A percentile compares a stretch with the other conserved stretches of the same genome.
phyloP scores from a whole-genome alignment of 139 green algal species.

The Pleodorina starrii region DNA sequence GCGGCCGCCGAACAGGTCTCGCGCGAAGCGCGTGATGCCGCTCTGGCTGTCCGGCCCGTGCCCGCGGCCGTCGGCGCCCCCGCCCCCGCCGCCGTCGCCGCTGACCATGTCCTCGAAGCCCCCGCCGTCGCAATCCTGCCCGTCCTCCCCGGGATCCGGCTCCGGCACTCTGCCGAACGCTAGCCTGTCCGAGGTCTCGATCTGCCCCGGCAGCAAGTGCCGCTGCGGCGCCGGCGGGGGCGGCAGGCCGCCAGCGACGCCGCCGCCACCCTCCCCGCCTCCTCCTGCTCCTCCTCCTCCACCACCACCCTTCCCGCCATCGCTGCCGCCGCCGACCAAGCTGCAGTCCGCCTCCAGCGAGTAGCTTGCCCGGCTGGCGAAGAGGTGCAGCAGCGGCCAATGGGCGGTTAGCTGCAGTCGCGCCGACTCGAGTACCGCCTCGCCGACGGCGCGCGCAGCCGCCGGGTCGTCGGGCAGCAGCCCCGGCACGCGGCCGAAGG shows the following conservation, averaged over 20 bases:
- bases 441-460: background rate
- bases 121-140: background rate
- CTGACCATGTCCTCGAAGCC: no score
- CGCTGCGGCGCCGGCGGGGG: background rate
- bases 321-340: background rate
- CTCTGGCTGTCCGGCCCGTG: slow-evolving; percentile 8
- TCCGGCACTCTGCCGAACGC: background rate
- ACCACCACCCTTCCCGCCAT: background rate
- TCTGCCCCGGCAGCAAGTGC: background rate
- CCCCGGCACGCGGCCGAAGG: background rate
- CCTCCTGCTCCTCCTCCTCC: background rate
- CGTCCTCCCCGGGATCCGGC: background rate
- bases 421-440: background rate
- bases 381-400: background rate
- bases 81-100: no score
- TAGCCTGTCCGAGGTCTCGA: background rate
- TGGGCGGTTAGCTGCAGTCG: background rate
- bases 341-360: background rate
- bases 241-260: background rate
- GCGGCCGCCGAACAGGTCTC: background rate
- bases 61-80: background rate
- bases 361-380: background rate
- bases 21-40: background rate
- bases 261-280: background rate
- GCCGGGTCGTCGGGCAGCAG: background rate